Conservation (phyloP, 192 early-diverging fungal genomes). For the Obelidium mucronatum region DNA sequence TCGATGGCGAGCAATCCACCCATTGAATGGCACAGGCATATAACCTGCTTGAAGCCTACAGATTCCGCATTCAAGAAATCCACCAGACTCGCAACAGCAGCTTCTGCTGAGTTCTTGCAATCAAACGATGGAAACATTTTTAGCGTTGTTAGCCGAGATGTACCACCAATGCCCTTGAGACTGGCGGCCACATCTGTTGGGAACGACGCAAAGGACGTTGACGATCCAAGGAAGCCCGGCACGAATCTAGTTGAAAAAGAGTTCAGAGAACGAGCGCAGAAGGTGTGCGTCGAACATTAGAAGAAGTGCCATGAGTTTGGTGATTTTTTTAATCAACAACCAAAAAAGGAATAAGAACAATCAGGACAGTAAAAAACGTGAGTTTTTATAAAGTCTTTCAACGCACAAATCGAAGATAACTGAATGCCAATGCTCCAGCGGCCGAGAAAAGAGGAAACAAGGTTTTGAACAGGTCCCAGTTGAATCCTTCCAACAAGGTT, state of each 20-base stretch:
- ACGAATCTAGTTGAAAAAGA: no score
- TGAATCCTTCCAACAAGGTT: slow-evolving; percentile 89
- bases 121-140: slow-evolving; percentile 52
- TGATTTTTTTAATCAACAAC: not conserved
- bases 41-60: slow-evolving; percentile 43
- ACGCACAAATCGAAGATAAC: slow-evolving; percentile 12
- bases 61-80: slow-evolving; percentile 55
- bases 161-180: slow-evolving; percentile 11
- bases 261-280: no score
- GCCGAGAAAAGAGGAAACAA: slow-evolving; percentile 59
- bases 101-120: slow-evolving; percentile 42
- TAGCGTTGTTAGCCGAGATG: slow-evolving; percentile 19
- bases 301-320: not conserved
- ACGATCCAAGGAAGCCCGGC: slow-evolving; percentile 60
- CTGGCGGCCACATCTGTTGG: slow-evolving; percentile 43
- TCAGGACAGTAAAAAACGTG: not conserved
- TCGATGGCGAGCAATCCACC: slow-evolving; percentile 58
- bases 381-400: not conserved
- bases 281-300: not conserved
- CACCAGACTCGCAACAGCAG: slow-evolving; percentile 46
- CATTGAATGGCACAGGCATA: slow-evolving; percentile 56
- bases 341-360: not conserved
- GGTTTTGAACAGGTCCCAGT: slow-evolving; percentile 66
- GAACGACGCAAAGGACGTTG: slow-evolving; percentile 53
- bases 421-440: slow-evolving; percentile 53